phyloP scores from a whole-genome alignment of 352 stramenopile species.

The Phytophthora fragariae region DNA sequence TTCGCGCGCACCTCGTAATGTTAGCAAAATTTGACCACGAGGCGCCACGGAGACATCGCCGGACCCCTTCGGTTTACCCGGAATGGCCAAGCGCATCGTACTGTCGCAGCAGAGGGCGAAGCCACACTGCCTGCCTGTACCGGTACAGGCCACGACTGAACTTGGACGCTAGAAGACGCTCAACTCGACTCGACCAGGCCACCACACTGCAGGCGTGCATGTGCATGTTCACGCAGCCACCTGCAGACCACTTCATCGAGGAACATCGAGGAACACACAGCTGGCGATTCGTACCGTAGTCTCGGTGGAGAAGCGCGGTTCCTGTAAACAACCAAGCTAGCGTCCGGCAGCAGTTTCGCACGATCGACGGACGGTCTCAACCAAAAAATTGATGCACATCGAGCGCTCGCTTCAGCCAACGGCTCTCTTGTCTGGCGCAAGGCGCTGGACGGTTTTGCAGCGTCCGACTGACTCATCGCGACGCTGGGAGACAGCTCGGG shows the following conservation, averaged over 20 bases:
- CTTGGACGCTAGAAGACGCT: neutral
- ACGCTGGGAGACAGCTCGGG: slow-evolving; percentile 9
- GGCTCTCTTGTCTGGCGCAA: slow-evolving; percentile 17
- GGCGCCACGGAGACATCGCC: neutral
- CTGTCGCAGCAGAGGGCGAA: slow-evolving; percentile 12
- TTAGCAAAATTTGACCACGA: neutral
- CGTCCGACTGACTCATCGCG: slow-evolving; percentile 27
- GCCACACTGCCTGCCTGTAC: neutral
- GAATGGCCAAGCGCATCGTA: slow-evolving; percentile 23
- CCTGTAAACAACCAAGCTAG: neutral
- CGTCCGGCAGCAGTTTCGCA: neutral
- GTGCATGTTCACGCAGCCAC: neutral
- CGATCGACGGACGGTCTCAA: slow-evolving; percentile 2
- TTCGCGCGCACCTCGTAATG: neutral
- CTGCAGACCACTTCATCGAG: neutral
- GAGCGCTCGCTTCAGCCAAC: slow-evolving; percentile 9
- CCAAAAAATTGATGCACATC: slow-evolving; percentile 39
- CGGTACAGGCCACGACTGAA: neutral
- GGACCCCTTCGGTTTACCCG: slow-evolving; percentile 9
- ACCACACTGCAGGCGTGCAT: neutral
- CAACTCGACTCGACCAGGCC: neutral
- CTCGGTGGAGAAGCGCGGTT: slow-evolving; percentile 14
- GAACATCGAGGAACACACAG: neutral
- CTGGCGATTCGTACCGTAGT: slow-evolving; percentile 9
- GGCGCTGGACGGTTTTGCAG: neutral